phyloP scores from a whole-genome alignment of 2,329 filamentous ascomycete species.

The Trichoderma koningiopsis region DNA sequence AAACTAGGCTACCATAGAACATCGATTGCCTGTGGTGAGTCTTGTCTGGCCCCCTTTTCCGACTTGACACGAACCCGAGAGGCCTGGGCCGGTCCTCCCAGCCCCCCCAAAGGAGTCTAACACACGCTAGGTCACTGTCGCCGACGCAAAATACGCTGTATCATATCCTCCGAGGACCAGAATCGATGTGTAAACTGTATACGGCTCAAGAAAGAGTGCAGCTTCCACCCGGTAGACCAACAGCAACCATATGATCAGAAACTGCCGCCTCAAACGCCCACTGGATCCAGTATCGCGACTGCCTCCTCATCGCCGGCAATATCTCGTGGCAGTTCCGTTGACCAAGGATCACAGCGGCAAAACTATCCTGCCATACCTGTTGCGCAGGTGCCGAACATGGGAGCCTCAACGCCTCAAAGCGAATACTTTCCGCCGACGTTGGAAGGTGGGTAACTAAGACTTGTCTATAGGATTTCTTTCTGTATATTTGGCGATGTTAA shows the following conservation, averaged over 20 bases:
- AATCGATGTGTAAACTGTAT: constrained; percentile 91
- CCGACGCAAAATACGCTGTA: constrained; percentile 88
- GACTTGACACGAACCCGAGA: neutral
- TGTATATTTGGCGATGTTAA: neutral
- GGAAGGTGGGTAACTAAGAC: constrained; percentile 45
- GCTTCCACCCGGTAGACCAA: constrained; percentile 87
- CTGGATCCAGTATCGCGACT: constrained; percentile 46
- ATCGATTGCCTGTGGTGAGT: constrained; percentile 93
- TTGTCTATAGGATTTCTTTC: constrained; percentile 15
- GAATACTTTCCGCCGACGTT: constrained; percentile 44
- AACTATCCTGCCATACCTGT: constrained; percentile 49
- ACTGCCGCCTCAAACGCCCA: constrained; percentile 42
- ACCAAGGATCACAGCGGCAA: constrained; percentile 43
- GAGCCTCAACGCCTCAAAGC: constrained; percentile 36
- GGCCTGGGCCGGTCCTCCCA: neutral
- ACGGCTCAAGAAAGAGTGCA: constrained; percentile 90
- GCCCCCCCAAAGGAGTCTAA: neutral
- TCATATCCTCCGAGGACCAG: constrained; percentile 73
- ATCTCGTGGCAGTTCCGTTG: constrained; percentile 46
- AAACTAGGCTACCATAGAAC: constrained; percentile 95
- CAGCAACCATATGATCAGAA: constrained; percentile 57
- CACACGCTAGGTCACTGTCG: constrained; percentile 75
- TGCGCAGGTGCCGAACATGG: constrained; percentile 50
- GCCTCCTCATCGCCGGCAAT: constrained; percentile 53
- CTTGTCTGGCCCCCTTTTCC: neutral